These are phyloP conservation scores for Trametes elegans DNA, from an alignment of 768 basidiomycete genomes.

Conservation along the genomic window DNA sequence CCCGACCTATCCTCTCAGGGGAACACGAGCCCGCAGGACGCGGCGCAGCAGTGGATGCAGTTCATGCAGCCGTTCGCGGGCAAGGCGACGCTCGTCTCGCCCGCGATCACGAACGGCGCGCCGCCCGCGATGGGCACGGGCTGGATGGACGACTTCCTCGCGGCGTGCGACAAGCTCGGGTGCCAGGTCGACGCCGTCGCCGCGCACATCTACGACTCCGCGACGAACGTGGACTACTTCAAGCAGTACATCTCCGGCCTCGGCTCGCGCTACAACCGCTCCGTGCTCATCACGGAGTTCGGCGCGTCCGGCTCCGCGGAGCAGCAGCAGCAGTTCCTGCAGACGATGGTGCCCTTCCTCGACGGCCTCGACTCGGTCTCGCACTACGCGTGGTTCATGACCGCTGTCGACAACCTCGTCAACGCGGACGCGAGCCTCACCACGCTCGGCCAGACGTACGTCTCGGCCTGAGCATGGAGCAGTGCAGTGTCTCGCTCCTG, in stretches of 20 bases:
- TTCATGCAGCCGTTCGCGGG: conserved; percentile 34
- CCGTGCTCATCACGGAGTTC: conserved; percentile 33
- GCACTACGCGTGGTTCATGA: conserved; percentile 31
- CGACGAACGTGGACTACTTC: conserved; percentile 31
- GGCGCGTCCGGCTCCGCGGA: conserved; percentile 26
- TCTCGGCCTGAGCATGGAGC: conserved; percentile 20
- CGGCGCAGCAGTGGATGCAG: conserved; percentile 29
- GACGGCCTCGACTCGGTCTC: conserved; percentile 25
- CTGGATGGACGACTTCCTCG: conserved; percentile 32
- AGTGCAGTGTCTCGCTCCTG: no score
- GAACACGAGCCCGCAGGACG: conserved; percentile 28
- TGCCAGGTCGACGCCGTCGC: conserved; percentile 31
- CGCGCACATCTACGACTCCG: conserved; percentile 32
- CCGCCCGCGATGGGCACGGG: conserved; percentile 31
- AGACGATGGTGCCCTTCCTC: conserved; percentile 29
- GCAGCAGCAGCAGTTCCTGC: conserved; percentile 28
- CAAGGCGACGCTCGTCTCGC: conserved; percentile 30
- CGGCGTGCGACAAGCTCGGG: conserved; percentile 24
- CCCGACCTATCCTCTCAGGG: conserved; percentile 30
- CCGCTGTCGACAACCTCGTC: conserved; percentile 25
- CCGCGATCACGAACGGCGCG: conserved; percentile 34
- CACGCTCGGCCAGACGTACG: conserved; percentile 28
- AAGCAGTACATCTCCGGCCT: conserved; percentile 30
- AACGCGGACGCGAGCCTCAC: conserved; percentile 24
- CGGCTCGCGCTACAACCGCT: conserved; percentile 29